Base-by-base conservation (phyloP, 768 basidiomycete genomes). In the Tulasnella calospora region DNA sequence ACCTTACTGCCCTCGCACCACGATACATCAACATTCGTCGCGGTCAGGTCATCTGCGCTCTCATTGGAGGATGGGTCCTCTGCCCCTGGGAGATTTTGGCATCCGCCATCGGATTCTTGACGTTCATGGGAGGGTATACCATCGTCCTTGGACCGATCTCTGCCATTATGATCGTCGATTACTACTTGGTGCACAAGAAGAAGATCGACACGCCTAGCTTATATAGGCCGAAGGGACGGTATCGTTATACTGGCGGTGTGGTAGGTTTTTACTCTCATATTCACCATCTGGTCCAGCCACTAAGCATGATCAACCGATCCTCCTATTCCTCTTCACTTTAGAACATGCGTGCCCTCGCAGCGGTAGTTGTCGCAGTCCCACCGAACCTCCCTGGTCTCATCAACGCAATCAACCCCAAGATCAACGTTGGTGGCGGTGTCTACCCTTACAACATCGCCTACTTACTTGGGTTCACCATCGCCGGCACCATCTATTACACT, bases 71-170 rank as follows among this genome's bases (percentile, higher is more conserved):
- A 0, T 96, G 95, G 94, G 90, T 88, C 0, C 84, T 94, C n/a
- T 90, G 89, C 80, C 94, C 94, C 4, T 96, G 94, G 95, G 90
- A 94, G 84, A 94, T 96, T 76, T 86, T 96, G 41, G 86, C 87
- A 23, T 86, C 84, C 33, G 93, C 92, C 0, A 86, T 89, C 41
- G 89, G 89, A 0, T 94, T 94, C 84, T 82, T 94, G 81, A 85
- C 86, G 19, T 94, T 95, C 84, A 92, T 94, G 90, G 78, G 79
- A 33, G 94, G 93, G 3, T 96, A 95, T 82, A 91, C 94, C 0
- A 91, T 95, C 30, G 94, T 97, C 83, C 86, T 96, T 30, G 93
- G 93, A 0, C 95, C 95, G 0, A 92, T 97, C 80, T 90, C 92
- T 41, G 92, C 92, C 33, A 90, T 96, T 76, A 88, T 91, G 86